Evolutionary conservation across 1,139 yeast genomes (phyloP).

Genomic region (Diutina sp.): DNA sequence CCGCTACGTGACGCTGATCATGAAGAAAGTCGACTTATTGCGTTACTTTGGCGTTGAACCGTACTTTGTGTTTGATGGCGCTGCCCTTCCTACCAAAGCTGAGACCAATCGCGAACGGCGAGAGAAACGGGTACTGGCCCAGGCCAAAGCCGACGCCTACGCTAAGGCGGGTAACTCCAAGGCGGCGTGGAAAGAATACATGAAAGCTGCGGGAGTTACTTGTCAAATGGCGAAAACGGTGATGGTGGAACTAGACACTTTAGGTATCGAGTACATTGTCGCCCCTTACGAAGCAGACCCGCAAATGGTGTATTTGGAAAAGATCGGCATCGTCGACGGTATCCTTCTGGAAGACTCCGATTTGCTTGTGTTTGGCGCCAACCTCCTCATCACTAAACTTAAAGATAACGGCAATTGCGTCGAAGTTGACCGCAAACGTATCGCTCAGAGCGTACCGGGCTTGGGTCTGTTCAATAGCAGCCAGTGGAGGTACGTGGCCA

Average conservation of each 20-base stretch:
- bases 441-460: slow-evolving; percentile 31
- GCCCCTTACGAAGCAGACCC: slow-evolving; percentile 99
- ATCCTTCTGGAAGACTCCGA: slow-evolving; percentile 94
- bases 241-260: slow-evolving; percentile 56
- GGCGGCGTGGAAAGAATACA: slow-evolving; percentile 56
- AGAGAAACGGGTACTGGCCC: slow-evolving; percentile 42
- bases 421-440: slow-evolving; percentile 47
- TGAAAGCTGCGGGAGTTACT: slow-evolving; percentile 77
- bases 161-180: slow-evolving; percentile 38
- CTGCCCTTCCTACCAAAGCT: slow-evolving; percentile 65
- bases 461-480: slow-evolving; percentile 34
- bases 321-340: slow-evolving; percentile 64
- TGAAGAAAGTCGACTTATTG: slow-evolving; percentile 56
- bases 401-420: slow-evolving; percentile 67
- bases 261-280: slow-evolving; percentile 59
- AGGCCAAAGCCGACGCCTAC: slow-evolving; percentile 37
- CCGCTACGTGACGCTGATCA: slow-evolving; percentile 45
- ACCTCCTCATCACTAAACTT: slow-evolving; percentile 63
- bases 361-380: slow-evolving; percentile 78
- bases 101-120: slow-evolving; percentile 61
- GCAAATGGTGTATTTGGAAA: slow-evolving; percentile 85
- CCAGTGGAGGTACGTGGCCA: slow-evolving; percentile 68
- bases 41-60: slow-evolving; percentile 63
- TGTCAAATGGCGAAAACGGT: slow-evolving; percentile 85
- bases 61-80: slow-evolving; percentile 91